Evolutionary conservation across 202 grass and related monocot genomes (phyloP).

Genomic region (Setaria viridis): DNA sequence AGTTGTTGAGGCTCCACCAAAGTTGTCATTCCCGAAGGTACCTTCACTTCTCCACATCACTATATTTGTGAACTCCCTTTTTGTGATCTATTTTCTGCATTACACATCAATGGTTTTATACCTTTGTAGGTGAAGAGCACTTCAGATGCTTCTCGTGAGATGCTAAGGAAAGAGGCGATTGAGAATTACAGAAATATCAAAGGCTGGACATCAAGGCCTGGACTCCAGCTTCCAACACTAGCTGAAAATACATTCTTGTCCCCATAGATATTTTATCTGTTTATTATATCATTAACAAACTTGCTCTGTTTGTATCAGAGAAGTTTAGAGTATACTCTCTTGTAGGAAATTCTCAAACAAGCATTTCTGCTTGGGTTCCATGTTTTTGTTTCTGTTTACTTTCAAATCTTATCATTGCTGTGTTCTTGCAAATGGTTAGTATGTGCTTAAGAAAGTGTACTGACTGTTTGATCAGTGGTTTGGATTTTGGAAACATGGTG

Average conservation of each 20-base stretch:
- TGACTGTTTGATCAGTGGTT: not conserved
- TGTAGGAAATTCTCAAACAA: conserved; percentile 29
- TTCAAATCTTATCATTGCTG: not conserved
- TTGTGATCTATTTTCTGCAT: conserved; percentile 14
- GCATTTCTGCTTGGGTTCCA: conserved; percentile 20
- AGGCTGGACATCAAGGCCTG: conserved; percentile 85
- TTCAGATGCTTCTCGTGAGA: conserved; percentile 75
- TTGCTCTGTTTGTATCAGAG: conserved; percentile 34
- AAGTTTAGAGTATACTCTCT: conserved; percentile 32
- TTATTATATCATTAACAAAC: conserved; percentile 12
- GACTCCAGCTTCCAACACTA: conserved; percentile 67
- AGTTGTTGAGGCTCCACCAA: conserved; percentile 86
- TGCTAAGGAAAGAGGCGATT: conserved; percentile 75
- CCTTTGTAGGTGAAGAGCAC: conserved; percentile 56
- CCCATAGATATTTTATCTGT: conserved; percentile 38
- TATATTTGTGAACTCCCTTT: not conserved
- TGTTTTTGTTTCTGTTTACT: not conserved
- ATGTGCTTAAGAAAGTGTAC: conserved; percentile 16
- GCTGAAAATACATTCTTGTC: conserved; percentile 51
- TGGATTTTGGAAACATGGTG: conserved; percentile 2
- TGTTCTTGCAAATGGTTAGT: not conserved
- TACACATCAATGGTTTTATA: conserved; percentile 32
- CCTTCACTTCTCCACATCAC: conserved; percentile 28
- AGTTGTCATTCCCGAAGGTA: conserved; percentile 84
- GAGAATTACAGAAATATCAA: conserved; percentile 86